Base-by-base conservation (phyloP, 2,329 filamentous ascomycete species). In the Chrysoporthe deuterocubensis region DNA sequence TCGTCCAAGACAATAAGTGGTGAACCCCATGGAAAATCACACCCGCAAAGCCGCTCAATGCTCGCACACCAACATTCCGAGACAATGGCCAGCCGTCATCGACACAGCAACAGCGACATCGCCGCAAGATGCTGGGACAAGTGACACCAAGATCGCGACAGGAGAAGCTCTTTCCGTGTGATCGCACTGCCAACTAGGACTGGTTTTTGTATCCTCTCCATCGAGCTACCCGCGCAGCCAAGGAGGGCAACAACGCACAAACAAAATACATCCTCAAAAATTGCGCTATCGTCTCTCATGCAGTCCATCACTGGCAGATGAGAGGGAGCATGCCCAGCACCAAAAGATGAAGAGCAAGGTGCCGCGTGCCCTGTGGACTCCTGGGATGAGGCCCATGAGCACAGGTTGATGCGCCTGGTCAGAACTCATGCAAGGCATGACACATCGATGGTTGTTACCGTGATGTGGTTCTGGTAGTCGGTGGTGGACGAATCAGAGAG, bases 201-300 rank as follows among this genome's bases (percentile, higher is more conserved):
- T 89, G 83, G 92, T 96, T 94, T 97, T 97, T 97, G 91, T 83
- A 91, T 94, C 90, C 92, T 90, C 91, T 89, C 88, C 88, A 75
- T 75, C 77, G 73, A 71, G 75, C 74, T 73, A 70, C 62, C 32
- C 43, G 74, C 65, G 74, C 76, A 74, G 76, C 74, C 76, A 77
- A 79, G 87, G 87, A 90, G 89, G 90, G 91, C 89, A 80, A 44
- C 13, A 83, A 81, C 82, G 84, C 89, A 86, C 92, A 92, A 87
- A 91, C 92, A 97, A 97, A 97, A 88, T 81, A 94, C 93, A 90
- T 96, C 93, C 86, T 84, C 85, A 97, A 97, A 97, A 97, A 89
- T 88, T 93, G 92, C 88, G 82, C 83, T 87, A 60, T 87, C 86
- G 76, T 89, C 87, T 86, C 82, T 72, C 66, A 71, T 66, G 69